Conservation (phyloP, 257 asterid genomes). For the Lithospermum erythrorhizon region DNA sequence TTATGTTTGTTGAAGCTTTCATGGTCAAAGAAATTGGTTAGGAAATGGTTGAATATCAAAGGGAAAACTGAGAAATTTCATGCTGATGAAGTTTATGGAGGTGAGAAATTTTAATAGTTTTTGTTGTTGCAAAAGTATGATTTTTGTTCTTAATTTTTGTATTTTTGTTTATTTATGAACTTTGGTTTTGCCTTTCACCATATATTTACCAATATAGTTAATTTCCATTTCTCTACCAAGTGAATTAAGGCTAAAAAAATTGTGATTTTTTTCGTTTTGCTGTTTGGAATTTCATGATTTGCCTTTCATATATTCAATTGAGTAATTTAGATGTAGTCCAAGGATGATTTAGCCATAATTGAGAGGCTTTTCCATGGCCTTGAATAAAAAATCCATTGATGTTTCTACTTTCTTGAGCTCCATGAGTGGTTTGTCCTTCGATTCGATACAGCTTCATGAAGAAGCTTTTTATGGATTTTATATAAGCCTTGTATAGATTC, state of each 20-base stretch:
- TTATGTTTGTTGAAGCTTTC: conserved; percentile 61
- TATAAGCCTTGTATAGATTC: background rate
- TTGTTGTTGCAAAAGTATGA: background rate
- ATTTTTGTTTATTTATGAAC: conserved; percentile 6
- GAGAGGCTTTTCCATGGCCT: background rate
- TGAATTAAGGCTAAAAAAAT: no score
- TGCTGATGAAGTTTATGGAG: conserved; percentile 64
- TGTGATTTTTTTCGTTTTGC: background rate
- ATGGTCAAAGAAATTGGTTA: conserved; percentile 79
- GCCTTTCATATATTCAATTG: background rate
- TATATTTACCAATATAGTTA: conserved; percentile 1
- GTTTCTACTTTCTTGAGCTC: background rate
- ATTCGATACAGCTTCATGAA: conserved; percentile 14
- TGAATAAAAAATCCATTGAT: background rate
- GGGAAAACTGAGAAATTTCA: conserved; percentile 61
- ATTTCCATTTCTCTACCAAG: background rate
- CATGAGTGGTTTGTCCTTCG: background rate
- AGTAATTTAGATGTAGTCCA: background rate
- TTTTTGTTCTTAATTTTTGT: conserved; percentile 3
- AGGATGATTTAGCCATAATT: background rate
- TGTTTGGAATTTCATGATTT: background rate
- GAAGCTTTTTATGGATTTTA: background rate
- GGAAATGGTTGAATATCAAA: conserved; percentile 81
- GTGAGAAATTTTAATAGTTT: conserved; percentile 28
- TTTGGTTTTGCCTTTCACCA: conserved; percentile 5